Conservation (phyloP, 2,329 filamentous ascomycete genomes). For the Sporothrix protearum region DNA sequence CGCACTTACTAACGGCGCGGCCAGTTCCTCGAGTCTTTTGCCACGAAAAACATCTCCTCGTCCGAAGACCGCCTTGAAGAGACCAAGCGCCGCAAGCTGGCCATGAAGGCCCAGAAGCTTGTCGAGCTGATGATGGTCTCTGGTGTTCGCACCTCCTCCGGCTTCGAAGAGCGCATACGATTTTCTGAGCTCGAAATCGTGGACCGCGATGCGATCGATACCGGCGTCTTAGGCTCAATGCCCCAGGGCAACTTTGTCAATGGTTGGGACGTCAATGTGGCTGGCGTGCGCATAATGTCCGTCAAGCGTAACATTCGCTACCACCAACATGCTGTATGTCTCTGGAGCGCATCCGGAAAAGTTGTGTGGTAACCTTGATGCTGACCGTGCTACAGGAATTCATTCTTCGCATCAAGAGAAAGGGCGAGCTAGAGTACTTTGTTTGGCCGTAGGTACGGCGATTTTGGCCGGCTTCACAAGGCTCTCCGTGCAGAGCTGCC, state of each 20-base stretch:
- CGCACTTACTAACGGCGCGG: background rate
- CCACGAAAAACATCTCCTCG: slow-evolving; percentile 93
- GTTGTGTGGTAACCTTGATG: background rate
- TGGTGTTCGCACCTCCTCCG: slow-evolving; percentile 88
- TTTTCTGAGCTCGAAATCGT: slow-evolving; percentile 98
- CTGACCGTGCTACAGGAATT: slow-evolving; percentile 62
- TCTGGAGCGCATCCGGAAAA: background rate
- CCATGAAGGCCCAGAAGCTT: slow-evolving; percentile 88
- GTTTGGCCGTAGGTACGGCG: slow-evolving; percentile 85
- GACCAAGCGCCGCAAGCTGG: slow-evolving; percentile 89
- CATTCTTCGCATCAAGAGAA: slow-evolving; percentile 76
- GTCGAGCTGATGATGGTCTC: slow-evolving; percentile 99
- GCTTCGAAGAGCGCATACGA: slow-evolving; percentile 93
- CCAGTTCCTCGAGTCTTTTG: slow-evolving; percentile 86
- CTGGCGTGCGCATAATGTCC: slow-evolving; percentile 75
- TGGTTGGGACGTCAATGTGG: slow-evolving; percentile 95
- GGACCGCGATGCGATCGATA: slow-evolving; percentile 86
- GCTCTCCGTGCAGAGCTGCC: slow-evolving; percentile 78
- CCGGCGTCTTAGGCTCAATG: slow-evolving; percentile 78
- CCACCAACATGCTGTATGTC: slow-evolving; percentile 81
- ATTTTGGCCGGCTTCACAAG: slow-evolving; percentile 78
- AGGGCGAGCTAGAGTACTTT: slow-evolving; percentile 70
- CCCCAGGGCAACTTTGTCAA: slow-evolving; percentile 91
- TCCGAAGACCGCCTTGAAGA: slow-evolving; percentile 95
- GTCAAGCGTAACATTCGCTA: slow-evolving; percentile 83